Percentiles rank a stretch among this genome's conserved stretches.
Conservation (phyloP, 2,329 filamentous ascomycete genomes). For the Exophiala xenobiotica region DNA sequence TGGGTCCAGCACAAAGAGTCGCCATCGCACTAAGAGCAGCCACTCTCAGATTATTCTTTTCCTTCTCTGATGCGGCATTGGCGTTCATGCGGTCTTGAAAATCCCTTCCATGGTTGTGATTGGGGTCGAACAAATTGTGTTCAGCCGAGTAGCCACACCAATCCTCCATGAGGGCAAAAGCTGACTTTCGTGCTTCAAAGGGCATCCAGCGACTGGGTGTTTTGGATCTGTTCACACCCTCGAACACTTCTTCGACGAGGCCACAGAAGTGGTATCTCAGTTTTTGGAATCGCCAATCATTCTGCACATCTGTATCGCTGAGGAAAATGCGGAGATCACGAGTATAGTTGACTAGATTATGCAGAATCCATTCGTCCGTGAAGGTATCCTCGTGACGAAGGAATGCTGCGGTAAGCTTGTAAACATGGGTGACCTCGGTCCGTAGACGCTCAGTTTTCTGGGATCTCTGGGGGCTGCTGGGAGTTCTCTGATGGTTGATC, state of each 20-base stretch:
- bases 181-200: slow-evolving; percentile 92
- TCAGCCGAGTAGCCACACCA: slow-evolving; percentile 98
- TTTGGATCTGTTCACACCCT: slow-evolving; percentile 80
- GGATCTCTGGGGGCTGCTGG: slow-evolving; percentile 78
- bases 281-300: slow-evolving; percentile 91
- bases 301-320: slow-evolving; percentile 91
- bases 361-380: slow-evolving; percentile 85
- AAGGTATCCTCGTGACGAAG: slow-evolving; percentile 75
- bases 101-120: slow-evolving; percentile 51
- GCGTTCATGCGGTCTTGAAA: slow-evolving; percentile 68
- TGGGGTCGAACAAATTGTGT: slow-evolving; percentile 77
- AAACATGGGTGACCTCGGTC: slow-evolving; percentile 94
- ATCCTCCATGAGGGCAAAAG: slow-evolving; percentile 96
- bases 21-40: slow-evolving; percentile 96
- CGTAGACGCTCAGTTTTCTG: slow-evolving; percentile 81
- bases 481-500: slow-evolving; percentile 76
- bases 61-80: slow-evolving; percentile 91
- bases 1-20: slow-evolving; percentile 74
- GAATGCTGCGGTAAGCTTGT: slow-evolving; percentile 89
- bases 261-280: slow-evolving; percentile 92
- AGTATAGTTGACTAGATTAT: slow-evolving; percentile 83
- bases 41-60: slow-evolving; percentile 87
- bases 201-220: slow-evolving; percentile 94
- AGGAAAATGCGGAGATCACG: slow-evolving; percentile 92
- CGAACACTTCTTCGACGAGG: slow-evolving; percentile 86